Conservation (phyloP, 129 eudicot genomes). For the Apium graveolens region DNA sequence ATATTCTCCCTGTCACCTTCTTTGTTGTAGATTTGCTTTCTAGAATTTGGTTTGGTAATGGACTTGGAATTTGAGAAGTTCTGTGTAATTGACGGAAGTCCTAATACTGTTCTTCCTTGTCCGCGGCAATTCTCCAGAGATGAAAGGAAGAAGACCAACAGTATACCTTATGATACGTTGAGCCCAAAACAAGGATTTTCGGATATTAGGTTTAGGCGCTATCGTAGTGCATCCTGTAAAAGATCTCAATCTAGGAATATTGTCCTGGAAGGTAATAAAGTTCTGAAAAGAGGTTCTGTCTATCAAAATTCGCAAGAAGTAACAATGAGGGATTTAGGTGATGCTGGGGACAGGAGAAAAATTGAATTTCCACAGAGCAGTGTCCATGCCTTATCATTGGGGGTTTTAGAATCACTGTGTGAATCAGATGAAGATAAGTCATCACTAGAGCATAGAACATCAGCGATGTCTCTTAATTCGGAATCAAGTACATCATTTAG, state of each 20-base stretch:
- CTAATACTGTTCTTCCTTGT: slow-evolving; percentile 67
- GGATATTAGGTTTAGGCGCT: slow-evolving; percentile 48
- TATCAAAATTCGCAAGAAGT: slow-evolving; percentile 70
- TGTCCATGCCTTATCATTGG: slow-evolving; percentile 42
- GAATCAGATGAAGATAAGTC: slow-evolving; percentile 50
- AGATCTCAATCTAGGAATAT: slow-evolving; percentile 22
- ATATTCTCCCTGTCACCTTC: neutral
- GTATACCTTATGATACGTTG: slow-evolving; percentile 29
- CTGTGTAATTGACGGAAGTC: slow-evolving; percentile 79
- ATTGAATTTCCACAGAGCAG: slow-evolving; percentile 52
- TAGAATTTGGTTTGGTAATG: slow-evolving; percentile 41
- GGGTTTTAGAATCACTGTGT: slow-evolving; percentile 64
- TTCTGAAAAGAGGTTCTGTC: slow-evolving; percentile 60
- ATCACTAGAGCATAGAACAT: slow-evolving; percentile 21
- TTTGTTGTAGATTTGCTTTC: slow-evolving; percentile 27
- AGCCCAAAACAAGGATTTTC: slow-evolving; percentile 36
- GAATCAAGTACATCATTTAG: slow-evolving; percentile 21
- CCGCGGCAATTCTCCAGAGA: slow-evolving; percentile 32
- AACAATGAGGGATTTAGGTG: slow-evolving; percentile 24
- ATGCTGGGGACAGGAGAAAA: slow-evolving; percentile 47
- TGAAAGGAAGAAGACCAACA: slow-evolving; percentile 33
- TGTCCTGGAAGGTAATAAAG: slow-evolving; percentile 26
- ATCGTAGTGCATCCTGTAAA: slow-evolving; percentile 78
- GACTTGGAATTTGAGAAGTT: slow-evolving; percentile 86
- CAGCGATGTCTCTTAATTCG: slow-evolving; percentile 20